Base-by-base conservation (phyloP, 2,329 filamentous ascomycete species). In the Cercospora zeae-maydis region DNA sequence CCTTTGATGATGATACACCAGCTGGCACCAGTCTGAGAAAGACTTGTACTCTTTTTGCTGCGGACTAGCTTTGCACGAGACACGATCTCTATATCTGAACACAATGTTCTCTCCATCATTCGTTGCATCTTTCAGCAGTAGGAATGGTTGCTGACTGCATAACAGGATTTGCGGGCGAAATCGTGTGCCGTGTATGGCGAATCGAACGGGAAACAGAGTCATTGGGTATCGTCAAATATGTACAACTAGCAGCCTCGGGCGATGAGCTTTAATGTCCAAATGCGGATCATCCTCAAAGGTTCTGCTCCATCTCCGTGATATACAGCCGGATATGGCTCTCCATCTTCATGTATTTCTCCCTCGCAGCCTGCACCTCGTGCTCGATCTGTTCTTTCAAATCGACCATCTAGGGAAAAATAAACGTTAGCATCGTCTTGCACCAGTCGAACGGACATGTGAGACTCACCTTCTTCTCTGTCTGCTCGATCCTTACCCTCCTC, bases 221-320 rank as follows among this genome's bases (percentile, higher is more conserved):
- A 61, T 61, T 55, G 59, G 59, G 59, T 61, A 61, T 61, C 51
- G 36, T 61, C 34, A 54, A 45, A 24, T 56, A 56, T 61, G 59
- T 61, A 61, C 51, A 61, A 47, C 10, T 34, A 24, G 34, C 34
- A n/a, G 27, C 21, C 27, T 19, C 11, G 10, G 19, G 27, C 42
- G 30, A 34, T 24, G 3, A n/a, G 21, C 16, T 36, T 34, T 27
- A 57, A 5, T 58, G 19, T 16, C 27, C 5, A 53, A 34, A 33
- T 33, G 30, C 27, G 4, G 33, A 6, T 52, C 45, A 19, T 11
- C 21, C 63, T 72, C 69, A 74, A 69, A 95, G 86, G 61, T 88
- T 89, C 78, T 97, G 93, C 78, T 98, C 95, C 93, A 99, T 97
- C 82, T 99, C 95, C 4, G 91, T 96, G 74, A 99, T 96, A 81